Evolutionary conservation across 495 filamentous ascomycete genomes (phyloP).

Genomic region (Hypoxylon crocopeplum): DNA sequence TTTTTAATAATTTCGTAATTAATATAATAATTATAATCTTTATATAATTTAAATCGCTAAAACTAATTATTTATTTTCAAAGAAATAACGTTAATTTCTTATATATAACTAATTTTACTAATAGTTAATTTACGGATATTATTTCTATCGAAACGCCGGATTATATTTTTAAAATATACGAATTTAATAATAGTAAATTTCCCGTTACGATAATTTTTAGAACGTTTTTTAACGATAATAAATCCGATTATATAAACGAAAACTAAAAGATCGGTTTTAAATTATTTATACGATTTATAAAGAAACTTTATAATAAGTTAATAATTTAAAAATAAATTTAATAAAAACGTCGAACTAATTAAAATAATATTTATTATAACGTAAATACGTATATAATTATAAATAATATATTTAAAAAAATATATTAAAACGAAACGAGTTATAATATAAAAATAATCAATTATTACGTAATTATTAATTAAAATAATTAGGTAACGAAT

Average conservation of each 20-base stretch:
- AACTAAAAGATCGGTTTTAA: background rate
- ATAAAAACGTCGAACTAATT: too few species aligned
- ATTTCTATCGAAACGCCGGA: background rate
- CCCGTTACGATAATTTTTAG: background rate
- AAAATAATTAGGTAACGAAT: too few species aligned
- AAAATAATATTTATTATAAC: too few species aligned
- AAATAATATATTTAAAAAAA: too few species aligned
- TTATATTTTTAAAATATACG: background rate
- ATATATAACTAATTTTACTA: background rate
- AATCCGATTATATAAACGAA: background rate
- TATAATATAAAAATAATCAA: too few species aligned
- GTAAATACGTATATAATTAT: too few species aligned
- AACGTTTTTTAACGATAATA: background rate
- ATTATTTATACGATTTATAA: background rate
- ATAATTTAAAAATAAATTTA: background rate
- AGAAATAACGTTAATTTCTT: background rate
- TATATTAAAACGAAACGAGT: too few species aligned
- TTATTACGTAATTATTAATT: too few species aligned
- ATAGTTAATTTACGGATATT: background rate
- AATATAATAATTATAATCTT: background rate
- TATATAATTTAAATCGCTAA: too few species aligned
- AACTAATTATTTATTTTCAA: background rate
- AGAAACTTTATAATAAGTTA: background rate
- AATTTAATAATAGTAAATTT: background rate
- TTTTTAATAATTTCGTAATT: background rate